Conservation (phyloP, 352 stramenopile species). For the Phytopythium mirpurense region DNA sequence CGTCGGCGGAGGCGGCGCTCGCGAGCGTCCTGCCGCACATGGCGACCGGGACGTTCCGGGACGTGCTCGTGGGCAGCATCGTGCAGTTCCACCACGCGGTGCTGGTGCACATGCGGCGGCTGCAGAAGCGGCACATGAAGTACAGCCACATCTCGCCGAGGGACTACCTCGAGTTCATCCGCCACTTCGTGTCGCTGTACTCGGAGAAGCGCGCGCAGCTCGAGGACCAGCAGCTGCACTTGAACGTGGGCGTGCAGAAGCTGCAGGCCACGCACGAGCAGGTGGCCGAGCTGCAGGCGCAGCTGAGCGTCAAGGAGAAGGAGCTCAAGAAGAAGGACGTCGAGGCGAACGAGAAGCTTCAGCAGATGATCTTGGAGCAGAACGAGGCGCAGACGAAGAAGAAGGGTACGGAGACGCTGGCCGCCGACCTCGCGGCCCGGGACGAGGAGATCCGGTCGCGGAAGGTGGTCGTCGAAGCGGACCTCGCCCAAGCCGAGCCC, state of each 20-base stretch:
- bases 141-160: constrained; percentile 89
- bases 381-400: constrained; percentile 97
- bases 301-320: constrained; percentile 92
- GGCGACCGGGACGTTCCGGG: constrained; percentile 61
- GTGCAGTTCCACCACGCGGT: constrained; percentile 87
- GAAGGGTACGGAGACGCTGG: constrained; percentile 95
- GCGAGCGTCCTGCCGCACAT: constrained; percentile 64
- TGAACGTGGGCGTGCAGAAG: constrained; percentile 98
- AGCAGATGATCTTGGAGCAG: constrained; percentile 98
- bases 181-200: constrained; percentile 87
- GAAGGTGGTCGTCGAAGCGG: constrained; percentile 93
- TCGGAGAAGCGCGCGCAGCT: constrained; percentile 90
- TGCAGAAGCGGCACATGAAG: constrained; percentile 85
- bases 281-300: constrained; percentile 89
- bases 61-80: constrained; percentile 78
- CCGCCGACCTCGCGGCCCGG: constrained; percentile 91
- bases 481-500: constrained; percentile 97
- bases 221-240: constrained; percentile 96
- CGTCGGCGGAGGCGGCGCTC: constrained; percentile 45
- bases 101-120: constrained; percentile 75
- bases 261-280: constrained; percentile 97
- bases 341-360: constrained; percentile 97
- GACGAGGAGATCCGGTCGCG: constrained; percentile 94
- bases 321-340: constrained; percentile 96
- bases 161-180: constrained; percentile 92